phyloP scores from a whole-genome alignment of 371 early-diverging fungal genomes.

The Mortierella polycephala region DNA sequence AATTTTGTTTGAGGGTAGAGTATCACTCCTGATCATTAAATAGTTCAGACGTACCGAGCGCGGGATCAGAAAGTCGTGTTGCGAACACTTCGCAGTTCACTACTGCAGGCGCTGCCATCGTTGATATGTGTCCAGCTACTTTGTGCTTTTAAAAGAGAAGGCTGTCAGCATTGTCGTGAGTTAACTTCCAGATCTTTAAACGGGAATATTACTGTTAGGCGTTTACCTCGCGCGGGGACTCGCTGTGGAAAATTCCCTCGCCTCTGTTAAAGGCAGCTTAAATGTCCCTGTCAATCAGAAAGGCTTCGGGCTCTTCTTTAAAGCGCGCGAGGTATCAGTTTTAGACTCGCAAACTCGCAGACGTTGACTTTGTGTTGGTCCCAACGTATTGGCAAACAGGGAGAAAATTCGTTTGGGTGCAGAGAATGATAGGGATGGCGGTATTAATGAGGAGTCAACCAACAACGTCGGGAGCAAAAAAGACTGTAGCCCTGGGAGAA shows the following conservation, averaged over 20 bases:
- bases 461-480: neutral
- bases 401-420: neutral
- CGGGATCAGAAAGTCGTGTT: conserved; percentile 51
- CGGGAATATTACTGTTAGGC: no score
- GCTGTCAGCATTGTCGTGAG: no score
- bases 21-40: neutral
- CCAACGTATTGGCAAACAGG: neutral
- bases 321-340: no score
- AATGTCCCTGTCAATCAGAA: no score
- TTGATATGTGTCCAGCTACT: neutral
- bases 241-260: no score
- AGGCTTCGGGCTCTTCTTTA: no score
- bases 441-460: conserved; percentile 2
- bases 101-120: conserved; percentile 43
- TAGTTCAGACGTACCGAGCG: conserved; percentile 23
- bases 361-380: neutral
- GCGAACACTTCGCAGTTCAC: conserved; percentile 54
- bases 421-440: neutral
- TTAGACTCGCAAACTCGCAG: no score
- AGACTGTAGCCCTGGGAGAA: neutral
- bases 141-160: neutral
- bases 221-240: no score
- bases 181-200: no score
- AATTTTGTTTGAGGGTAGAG: neutral
- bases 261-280: no score